Base-by-base conservation (phyloP, 2,329 filamentous ascomycete genomes). In the Exophiala alcalophila region DNA sequence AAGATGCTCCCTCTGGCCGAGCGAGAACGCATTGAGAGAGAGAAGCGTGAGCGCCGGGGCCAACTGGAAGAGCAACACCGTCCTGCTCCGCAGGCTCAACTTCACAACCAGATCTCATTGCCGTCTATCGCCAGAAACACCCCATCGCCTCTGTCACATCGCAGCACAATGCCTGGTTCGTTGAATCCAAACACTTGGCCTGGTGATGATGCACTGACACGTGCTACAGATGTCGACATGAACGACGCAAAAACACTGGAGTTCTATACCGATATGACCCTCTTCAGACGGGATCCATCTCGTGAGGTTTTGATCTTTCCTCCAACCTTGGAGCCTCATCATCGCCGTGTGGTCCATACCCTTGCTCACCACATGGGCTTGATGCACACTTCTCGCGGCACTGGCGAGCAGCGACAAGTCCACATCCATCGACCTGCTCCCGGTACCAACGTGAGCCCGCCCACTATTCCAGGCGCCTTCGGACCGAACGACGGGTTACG, bases 1-100 rank as follows among this genome's bases (percentile, higher is more conserved):
- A 97, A 97, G 71, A 97, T 98, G 92, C 78, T 98, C 4, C 92
- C 92, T 1, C 80, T 94, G 53, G 87, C 90, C 21, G 92, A 97
- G 66, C 80, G 92, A 38, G 92, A 98, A 67, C 80, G 92, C 27
- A 97, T 98, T 56, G 92, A 98, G 66, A 80, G 92, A 4, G 92
- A 97, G 68, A 98, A 97, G 79, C 80, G 92, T 44, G 91, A 97
- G 70, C 86, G 92, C 57, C 83, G 92, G 38, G 92, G 92, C 34
- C 92, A 98, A 66, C 77, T 98, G 9, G 90, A 98, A 66, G 92
- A 98, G 67, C 92, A 98, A 66, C 92, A 98, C 66, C 82, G 90
- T 61, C 88, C 70, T 58, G 83, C 84, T 59, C 68, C 68, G 24
- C 60, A 67, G 31, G 69, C 71, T 31, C 80, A 83, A 58, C 77